Conservation (phyloP, 2,329 filamentous ascomycete species). For the Colletotrichum salicis region DNA sequence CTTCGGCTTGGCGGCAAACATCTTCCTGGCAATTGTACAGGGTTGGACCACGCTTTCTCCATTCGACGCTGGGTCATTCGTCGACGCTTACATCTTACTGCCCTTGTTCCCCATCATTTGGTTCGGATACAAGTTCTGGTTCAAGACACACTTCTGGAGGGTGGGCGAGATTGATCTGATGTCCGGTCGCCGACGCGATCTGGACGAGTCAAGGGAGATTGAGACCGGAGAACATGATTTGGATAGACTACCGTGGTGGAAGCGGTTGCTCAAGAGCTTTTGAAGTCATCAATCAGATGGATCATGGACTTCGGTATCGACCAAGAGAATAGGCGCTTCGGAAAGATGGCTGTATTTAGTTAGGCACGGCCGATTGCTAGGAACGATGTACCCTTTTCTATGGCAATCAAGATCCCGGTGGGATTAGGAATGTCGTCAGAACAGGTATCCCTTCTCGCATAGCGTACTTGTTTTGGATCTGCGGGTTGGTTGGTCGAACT, state of each 20-base stretch:
- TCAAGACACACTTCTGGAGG: slow-evolving; percentile 62
- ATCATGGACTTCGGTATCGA: background rate
- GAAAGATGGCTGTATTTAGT: background rate
- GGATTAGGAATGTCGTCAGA: background rate
- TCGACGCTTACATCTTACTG: slow-evolving; percentile 71
- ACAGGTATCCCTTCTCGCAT: background rate
- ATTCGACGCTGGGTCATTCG: slow-evolving; percentile 68
- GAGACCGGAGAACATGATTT: slow-evolving; percentile 40
- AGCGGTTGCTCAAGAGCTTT: slow-evolving; percentile 53
- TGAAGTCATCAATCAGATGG: slow-evolving; percentile 40
- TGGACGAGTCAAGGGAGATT: slow-evolving; percentile 57
- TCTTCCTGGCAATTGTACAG: slow-evolving; percentile 69
- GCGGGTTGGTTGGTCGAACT: no score
- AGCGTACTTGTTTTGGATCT: background rate
- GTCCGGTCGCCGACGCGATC: slow-evolving; percentile 64
- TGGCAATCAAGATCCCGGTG: background rate
- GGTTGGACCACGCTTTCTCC: slow-evolving; percentile 70
- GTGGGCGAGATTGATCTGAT: slow-evolving; percentile 66
- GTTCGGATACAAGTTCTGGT: slow-evolving; percentile 63
- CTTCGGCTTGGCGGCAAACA: slow-evolving; percentile 66
- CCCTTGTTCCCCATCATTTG: slow-evolving; percentile 70
- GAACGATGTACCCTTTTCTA: background rate
- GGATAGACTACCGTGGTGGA: slow-evolving; percentile 52
- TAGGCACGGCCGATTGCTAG: background rate
- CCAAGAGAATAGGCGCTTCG: background rate